Base-by-base conservation (phyloP, 83 land plant genomes). In the Larix sibirica region DNA sequence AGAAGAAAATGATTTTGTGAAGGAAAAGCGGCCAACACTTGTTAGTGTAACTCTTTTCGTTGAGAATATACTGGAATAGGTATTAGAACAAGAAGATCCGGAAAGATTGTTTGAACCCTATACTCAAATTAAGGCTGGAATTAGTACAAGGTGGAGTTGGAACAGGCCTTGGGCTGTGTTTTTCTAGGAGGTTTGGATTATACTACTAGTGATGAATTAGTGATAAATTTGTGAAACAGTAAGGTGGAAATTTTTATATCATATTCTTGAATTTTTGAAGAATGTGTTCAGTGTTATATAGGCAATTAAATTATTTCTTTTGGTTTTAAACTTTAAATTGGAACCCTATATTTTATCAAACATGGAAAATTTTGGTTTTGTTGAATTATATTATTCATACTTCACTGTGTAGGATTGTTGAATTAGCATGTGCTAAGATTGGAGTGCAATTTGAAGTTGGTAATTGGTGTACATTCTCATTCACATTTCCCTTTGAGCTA, bases 1-100 rank as follows among this genome's bases (percentile, higher is more conserved):
- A 0, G 73, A 26, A 24, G 16, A 77, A 0, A 59, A 67, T 31
- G 12, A 4, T 20, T 58, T 21, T 23, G 7, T 24, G 13, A 36
- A 36, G 82, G 69, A 79, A 24, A 80, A 40, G 0, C 3, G 2
- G 0, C 33, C 56, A 21, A 28, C 1, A 1, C 62, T 85, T 81
- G 85, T 85, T 4, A 75, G 36, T 47, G 31, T 85, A 20, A 85
- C 71, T 0, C 31, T 85, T 13, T 81, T 60, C 6, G 73, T 85
- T 4, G 86, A 85, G 80, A 84, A 85, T 81, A 85, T n/a, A n/a
- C 80, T 16, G 84, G 86, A 20, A 76, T 85, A 33, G 80, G 86
- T 26, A 85, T 63, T 70, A 82, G 86, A 0, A 85, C n/a, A 85
- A 54, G 84, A 85, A 75, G 80, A 85, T 54, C 84, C 75, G 50